Base-by-base conservation (phyloP, 1,139 yeast genomes). In the Magnusiomyces paraingens region DNA sequence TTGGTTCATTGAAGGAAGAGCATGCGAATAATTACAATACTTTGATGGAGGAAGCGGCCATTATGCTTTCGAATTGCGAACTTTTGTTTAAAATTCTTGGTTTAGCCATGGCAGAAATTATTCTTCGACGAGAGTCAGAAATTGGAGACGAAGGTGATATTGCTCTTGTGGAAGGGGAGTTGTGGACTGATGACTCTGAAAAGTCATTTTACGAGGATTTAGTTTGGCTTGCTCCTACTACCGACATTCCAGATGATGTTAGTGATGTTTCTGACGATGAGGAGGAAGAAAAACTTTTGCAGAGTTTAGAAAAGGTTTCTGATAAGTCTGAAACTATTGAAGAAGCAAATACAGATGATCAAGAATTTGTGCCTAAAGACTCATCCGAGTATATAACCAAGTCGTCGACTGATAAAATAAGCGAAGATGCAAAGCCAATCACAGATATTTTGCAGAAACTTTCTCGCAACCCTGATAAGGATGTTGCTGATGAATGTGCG, bases 401-500 rank as follows among this genome's bases (percentile, higher is more conserved):
- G 39, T 29, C 50, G 22, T 51, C 43, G 15, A n/a, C 43, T 17
- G 21, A 18, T 40, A 11, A 40, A 21, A n/a, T 21, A n/a, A 40
- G 15, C 11, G 18, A 40, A 3, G 17, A 40, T 15, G 8, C 11
- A 10, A 40, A 10, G 3, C 18, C 21, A n/a, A n/a, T 21, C 53
- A 62, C 53, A 35, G 53, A 57, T 55, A 66, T 50, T 50, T 60
- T 56, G 56, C 63, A 18, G 56, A 63, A 49, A 39, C 65, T 56
- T 53, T 60, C 58, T 1, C 58, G 56, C 8, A 60, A 61, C 51
- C 68, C 58, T 11, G 68, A 59, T 1, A 78, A 78, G 11, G 77
- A 78, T 41, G 79, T 75, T 15, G 73, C 86, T 39, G 91, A 86
- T 60, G 69, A 72, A 11, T 67, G 82, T n/a, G 83, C 82, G 0